Base-by-base conservation (phyloP, 768 basidiomycete genomes). In the Crassisporium funariophilum region DNA sequence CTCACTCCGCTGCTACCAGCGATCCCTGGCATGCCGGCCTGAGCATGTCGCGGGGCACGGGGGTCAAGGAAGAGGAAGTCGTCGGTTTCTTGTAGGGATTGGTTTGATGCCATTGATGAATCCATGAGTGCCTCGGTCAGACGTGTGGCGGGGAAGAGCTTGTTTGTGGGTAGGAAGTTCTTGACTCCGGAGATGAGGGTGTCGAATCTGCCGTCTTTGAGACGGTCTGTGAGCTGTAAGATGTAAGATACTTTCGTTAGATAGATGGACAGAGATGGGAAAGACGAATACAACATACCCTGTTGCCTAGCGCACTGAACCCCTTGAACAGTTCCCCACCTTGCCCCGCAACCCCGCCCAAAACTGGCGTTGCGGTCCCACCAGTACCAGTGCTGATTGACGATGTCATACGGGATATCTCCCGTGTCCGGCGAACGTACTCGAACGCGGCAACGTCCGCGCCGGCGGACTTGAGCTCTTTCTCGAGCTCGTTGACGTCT, bases 121-220 rank as follows among this genome's bases (percentile, higher is more conserved):
- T 99, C 97, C 95, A 98, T 98, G 21, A 99, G 75, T 16, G 97
- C 95, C 61, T 98, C 97, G 1, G 90, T 86, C 23, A 99, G 76
- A 9, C 97, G 85, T 0, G 97, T 98, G 36, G 95, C 83, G 9
- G 92, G 87, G 39, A 97, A 79, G 29, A 97, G 80, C 68, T 99
- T 95, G 63, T 93, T 91, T 2, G 91, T 87, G 1, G 97, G 97
- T 13, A 99, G 70, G 75, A 99, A 94, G 69, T 97, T 98, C 66
- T 95, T 97, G 58, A 99, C 97, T 29, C 95, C 95, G 0, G 94
- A 95, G 52, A 99, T 91, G 12, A 99, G 75, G 64, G 95, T 95
- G 64, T 98, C 95, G 23, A 98, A 77, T n/a, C 93, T 93, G 25
- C 94, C 91, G 61, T 97, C 95, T 68, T 95, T 91, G 44, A 98